Evolutionary conservation across 306 rosid genomes (phyloP).

Genomic region (Dryas drummondii): DNA sequence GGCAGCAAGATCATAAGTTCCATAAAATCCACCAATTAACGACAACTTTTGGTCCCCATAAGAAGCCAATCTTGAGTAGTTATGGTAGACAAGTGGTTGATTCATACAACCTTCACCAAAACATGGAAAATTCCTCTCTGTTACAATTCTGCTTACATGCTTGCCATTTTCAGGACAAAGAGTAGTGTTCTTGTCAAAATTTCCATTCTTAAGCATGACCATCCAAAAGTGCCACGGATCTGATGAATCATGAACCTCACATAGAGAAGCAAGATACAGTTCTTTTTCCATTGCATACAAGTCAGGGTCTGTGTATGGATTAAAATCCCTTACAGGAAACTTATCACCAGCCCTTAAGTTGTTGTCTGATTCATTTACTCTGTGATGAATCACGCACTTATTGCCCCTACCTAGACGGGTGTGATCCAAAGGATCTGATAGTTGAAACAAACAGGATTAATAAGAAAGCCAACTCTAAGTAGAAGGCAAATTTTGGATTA

Average conservation of each 20-base stretch:
- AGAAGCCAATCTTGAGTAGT: conserved; percentile 38
- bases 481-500: neutral
- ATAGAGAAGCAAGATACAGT: conserved; percentile 43
- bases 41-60: conserved; percentile 9
- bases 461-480: neutral
- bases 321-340: conserved; percentile 34
- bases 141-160: conserved; percentile 30
- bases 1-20: conserved; percentile 60
- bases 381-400: conserved; percentile 32
- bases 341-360: conserved; percentile 36
- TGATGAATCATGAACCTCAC: conserved; percentile 34
- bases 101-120: conserved; percentile 69
- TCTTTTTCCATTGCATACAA: conserved; percentile 52
- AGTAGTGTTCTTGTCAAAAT: conserved; percentile 51
- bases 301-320: conserved; percentile 38
- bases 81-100: conserved; percentile 53
- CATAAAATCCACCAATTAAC: conserved; percentile 47
- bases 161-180: conserved; percentile 57
- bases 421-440: conserved; percentile 13
- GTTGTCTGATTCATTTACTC: conserved; percentile 43
- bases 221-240: conserved; percentile 62
- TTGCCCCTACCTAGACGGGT: neutral
- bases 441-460: neutral
- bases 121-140: conserved; percentile 48
- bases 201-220: conserved; percentile 62